These are phyloP conservation scores for Cyberlindnera samutprakarnensis DNA, from an alignment of 805 yeast genomes.

Conservation along the genomic window DNA sequence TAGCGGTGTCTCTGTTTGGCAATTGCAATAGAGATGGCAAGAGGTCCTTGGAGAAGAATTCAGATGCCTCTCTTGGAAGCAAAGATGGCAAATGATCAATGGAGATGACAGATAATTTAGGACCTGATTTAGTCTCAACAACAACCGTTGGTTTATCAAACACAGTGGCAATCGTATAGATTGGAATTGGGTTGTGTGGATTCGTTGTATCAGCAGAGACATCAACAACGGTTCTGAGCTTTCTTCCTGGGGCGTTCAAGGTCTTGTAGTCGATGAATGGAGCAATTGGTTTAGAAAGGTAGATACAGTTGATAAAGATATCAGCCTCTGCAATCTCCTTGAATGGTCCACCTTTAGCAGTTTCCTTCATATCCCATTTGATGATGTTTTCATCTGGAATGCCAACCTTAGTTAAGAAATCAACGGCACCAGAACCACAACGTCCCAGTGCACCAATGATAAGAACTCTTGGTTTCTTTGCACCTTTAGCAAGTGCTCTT, in stretches of 20 bases:
- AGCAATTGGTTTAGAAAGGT: constrained; percentile 86
- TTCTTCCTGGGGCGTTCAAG: constrained; percentile 63
- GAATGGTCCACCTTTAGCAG: constrained; percentile 97
- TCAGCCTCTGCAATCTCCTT: constrained; percentile 81
- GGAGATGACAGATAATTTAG: constrained; percentile 84
- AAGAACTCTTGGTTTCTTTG: constrained; percentile 67
- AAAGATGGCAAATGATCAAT: constrained; percentile 95
- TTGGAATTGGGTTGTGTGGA: constrained; percentile 97
- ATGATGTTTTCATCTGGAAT: constrained; percentile 75
- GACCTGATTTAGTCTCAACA: constrained; percentile 74
- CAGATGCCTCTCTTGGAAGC: constrained; percentile 96
- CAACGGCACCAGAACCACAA: constrained; percentile 97
- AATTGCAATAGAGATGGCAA: constrained; percentile 83
- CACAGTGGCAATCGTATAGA: constrained; percentile 82
- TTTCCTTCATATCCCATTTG: constrained; percentile 97
- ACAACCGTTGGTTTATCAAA: constrained; percentile 85
- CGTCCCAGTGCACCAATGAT: constrained; percentile 98
- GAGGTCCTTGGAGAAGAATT: constrained; percentile 79
- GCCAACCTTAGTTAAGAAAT: constrained; percentile 74
- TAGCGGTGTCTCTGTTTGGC: constrained; percentile 73
- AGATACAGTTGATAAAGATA: constrained; percentile 93
- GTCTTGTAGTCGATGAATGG: constrained; percentile 74
- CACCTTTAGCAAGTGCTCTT: constrained; percentile 53
- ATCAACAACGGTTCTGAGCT: constrained; percentile 86
- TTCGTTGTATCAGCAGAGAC: constrained; percentile 98